Evolutionary conservation across 352 stramenopile species (phyloP).

Genomic region (Globisporangium paroecandrum): DNA sequence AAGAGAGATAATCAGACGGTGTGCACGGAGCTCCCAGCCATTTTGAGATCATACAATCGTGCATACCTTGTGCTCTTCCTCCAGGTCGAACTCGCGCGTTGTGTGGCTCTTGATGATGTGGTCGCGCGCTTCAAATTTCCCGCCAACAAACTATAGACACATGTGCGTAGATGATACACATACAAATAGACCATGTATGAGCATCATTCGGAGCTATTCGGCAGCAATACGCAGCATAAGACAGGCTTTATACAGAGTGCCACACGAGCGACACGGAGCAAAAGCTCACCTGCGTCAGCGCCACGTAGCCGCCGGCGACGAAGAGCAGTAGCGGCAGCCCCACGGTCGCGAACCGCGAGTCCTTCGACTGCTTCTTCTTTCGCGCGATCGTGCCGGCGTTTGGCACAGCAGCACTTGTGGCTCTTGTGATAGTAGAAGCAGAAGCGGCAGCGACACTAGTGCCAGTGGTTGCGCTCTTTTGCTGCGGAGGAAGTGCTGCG

Average conservation of each 20-base stretch:
- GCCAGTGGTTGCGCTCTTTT: neutral
- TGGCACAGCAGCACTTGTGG: conserved; percentile 5
- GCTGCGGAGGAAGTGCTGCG: neutral
- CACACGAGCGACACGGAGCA: neutral
- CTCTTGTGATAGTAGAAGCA: neutral
- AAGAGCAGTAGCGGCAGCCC: conserved; percentile 81
- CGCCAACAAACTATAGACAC: conserved; percentile 61
- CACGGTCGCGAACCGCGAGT: conserved; percentile 59
- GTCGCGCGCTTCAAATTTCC: conserved; percentile 81
- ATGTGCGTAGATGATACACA: neutral
- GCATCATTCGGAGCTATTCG: neutral
- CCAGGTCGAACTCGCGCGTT: conserved; percentile 73
- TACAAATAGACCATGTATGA: neutral
- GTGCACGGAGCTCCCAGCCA: neutral
- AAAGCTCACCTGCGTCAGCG: conserved; percentile 59
- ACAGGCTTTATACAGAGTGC: neutral
- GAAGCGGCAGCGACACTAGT: too few species aligned
- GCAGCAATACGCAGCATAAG: neutral
- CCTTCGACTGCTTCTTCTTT: conserved; percentile 52
- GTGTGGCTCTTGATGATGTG: conserved; percentile 83
- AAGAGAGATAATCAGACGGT: neutral
- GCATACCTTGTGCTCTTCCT: conserved; percentile 83
- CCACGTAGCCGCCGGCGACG: conserved; percentile 72
- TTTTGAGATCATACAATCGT: neutral
- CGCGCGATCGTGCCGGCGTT: neutral